These are phyloP conservation scores for Tubosaeta brunneosetosa DNA, from an alignment of 768 basidiomycete genomes.

Conservation along the genomic window DNA sequence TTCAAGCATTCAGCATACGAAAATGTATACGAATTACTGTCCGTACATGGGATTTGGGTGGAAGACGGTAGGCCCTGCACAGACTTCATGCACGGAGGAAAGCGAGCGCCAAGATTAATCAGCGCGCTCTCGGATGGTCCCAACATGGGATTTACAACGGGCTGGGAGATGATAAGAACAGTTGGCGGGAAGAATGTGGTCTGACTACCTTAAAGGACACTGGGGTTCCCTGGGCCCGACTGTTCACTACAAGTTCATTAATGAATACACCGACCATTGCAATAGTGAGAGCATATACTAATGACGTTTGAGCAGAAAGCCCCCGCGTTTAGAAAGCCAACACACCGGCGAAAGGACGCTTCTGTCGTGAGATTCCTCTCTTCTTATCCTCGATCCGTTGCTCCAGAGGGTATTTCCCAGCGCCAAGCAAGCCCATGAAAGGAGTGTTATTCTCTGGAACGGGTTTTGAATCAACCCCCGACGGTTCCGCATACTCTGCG, in stretches of 20 bases:
- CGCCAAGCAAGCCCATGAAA: slow-evolving; percentile 40
- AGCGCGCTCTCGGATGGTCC: slow-evolving; percentile 83
- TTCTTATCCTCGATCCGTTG: slow-evolving; percentile 88
- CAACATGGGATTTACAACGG: slow-evolving; percentile 83
- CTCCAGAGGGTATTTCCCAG: slow-evolving; percentile 57
- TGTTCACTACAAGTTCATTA: slow-evolving; percentile 80
- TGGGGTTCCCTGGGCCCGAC: slow-evolving; percentile 70
- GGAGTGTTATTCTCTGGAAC: slow-evolving; percentile 39
- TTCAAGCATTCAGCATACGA: slow-evolving; percentile 22
- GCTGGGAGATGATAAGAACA: slow-evolving; percentile 39
- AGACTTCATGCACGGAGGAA: slow-evolving; percentile 87
- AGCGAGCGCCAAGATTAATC: slow-evolving; percentile 86
- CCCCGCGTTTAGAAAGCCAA: slow-evolving; percentile 1
- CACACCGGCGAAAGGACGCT: slow-evolving; percentile 71
- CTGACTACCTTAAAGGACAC: slow-evolving; percentile 70
- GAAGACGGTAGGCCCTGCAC: slow-evolving; percentile 53
- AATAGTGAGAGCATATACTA: slow-evolving; percentile 61
- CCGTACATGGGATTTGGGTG: slow-evolving; percentile 56
- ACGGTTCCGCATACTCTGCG: slow-evolving; percentile 64
- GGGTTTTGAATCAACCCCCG: slow-evolving; percentile 20
- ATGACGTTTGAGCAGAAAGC: slow-evolving; percentile 1
- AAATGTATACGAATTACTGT: slow-evolving; percentile 2
- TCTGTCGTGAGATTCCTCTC: slow-evolving; percentile 79
- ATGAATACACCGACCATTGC: slow-evolving; percentile 74
- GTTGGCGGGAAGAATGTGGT: not conserved